Conservation (phyloP, 164 flowering plant species). For the Santalum album region DNA sequence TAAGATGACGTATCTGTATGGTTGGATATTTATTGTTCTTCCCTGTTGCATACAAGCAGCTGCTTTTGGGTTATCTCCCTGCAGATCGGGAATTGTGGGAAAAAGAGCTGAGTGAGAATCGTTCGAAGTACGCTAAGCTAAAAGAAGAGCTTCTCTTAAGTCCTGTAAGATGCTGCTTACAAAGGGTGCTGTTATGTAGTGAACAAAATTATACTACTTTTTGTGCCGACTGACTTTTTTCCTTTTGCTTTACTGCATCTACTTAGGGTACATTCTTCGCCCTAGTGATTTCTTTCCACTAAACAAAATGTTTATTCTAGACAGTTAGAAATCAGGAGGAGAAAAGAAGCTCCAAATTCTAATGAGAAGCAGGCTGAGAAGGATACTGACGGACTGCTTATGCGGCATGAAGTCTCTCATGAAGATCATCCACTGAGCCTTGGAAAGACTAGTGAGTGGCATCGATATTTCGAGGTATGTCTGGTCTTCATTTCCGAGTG, state of each 20-base stretch:
- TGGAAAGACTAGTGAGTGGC: constrained; percentile 51
- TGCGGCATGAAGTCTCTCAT: constrained; percentile 37
- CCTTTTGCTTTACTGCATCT: not conserved
- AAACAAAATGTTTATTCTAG: constrained; percentile 28
- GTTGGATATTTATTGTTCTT: not conserved
- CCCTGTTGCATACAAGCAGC: constrained; percentile 20
- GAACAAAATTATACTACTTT: not conserved
- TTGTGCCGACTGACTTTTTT: not conserved
- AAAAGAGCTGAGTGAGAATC: constrained; percentile 34
- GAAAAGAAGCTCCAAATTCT: constrained; percentile 14
- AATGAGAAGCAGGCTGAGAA: constrained; percentile 11
- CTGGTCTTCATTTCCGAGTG: not conserved
- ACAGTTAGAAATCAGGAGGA: constrained; percentile 37
- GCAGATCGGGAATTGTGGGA: constrained; percentile 46
- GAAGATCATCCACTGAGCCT: constrained; percentile 49
- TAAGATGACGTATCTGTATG: no score
- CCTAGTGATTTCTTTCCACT: constrained; percentile 1
- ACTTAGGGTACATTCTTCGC: not conserved
- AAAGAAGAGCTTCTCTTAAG: constrained; percentile 48
- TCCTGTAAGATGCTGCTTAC: constrained; percentile 38
- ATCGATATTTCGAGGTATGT: constrained; percentile 42
- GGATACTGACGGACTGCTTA: constrained; percentile 28
- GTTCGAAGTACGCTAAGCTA: constrained; percentile 39
- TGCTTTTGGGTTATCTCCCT: constrained; percentile 56
- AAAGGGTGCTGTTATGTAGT: not conserved